Conservation (phyloP, 2,329 filamentous ascomycete species). For the Neoscytalidium dimidiatum region DNA sequence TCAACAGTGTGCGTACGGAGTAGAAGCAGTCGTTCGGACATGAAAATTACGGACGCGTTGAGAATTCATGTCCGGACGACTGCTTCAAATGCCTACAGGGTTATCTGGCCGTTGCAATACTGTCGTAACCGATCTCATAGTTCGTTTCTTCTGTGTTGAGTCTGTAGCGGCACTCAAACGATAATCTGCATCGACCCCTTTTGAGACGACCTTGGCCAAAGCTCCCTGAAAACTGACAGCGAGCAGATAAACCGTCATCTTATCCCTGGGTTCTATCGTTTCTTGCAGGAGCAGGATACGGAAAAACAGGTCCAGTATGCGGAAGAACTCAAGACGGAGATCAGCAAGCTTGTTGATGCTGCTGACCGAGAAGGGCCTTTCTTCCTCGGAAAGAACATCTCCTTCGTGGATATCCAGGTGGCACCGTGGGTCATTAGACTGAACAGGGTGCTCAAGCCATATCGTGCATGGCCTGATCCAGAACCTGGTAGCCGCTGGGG, state of each 20-base stretch:
- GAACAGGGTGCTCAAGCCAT: conserved; percentile 64
- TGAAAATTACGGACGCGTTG: too few relatives aligned
- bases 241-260: conserved; percentile 73
- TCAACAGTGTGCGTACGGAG: too few relatives aligned
- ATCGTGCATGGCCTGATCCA: conserved; percentile 66
- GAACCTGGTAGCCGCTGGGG: conserved; percentile 66
- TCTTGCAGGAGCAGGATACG: conserved; percentile 66
- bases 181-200: too few relatives aligned
- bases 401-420: conserved; percentile 73
- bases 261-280: conserved; percentile 73
- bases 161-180: too few relatives aligned
- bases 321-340: conserved; percentile 64
- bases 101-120: too few relatives aligned
- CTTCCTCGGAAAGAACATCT: conserved; percentile 61
- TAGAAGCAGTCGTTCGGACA: too few relatives aligned
- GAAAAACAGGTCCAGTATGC: conserved; percentile 61
- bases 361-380: conserved; percentile 66
- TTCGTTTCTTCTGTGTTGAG: too few relatives aligned
- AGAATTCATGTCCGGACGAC: too few relatives aligned
- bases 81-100: too few relatives aligned
- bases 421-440: conserved; percentile 74
- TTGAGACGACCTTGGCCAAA: background rate
- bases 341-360: conserved; percentile 62
- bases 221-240: background rate
- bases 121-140: too few relatives aligned